Base-by-base conservation (phyloP, 1,139 yeast species). In the Candida smagusa region DNA sequence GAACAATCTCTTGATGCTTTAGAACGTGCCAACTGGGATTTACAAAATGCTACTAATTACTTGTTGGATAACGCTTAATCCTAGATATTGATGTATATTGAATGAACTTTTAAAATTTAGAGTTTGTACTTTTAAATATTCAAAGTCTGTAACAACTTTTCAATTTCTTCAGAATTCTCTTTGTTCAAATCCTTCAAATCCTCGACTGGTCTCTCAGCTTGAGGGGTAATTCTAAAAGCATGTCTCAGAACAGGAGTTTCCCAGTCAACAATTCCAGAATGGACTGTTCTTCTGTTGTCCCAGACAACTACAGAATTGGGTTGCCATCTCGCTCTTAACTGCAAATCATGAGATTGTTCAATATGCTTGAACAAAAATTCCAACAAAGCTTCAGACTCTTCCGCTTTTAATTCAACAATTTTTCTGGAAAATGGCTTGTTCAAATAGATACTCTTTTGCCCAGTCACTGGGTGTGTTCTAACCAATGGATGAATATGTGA, bases 41-140 rank as follows among this genome's bases (percentile, higher is more conserved):
- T 89, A 37, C 90, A 84, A 46, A 83, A 83, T 38, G 96, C 97
- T 19, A 85, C 96, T 7, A 89, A 90, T 58, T 81, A 72, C 53
- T 67, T 90, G 48, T 69, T 89, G 50, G 97, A 89, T 54, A 73
- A 77, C 46, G 84, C 84, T 37, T 73, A 48, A 50, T 28, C 19
- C 19, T 16, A 16, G 19, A 16, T 16, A 16, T 16, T 16, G 19
- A 16, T 16, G 19, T 16, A 16, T 16, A 24, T 11, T 24, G 27
- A 11, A 11, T 24, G 27, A 24, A 24, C 12, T 24, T 24, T 24
- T 24, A 24, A 24, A 24, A 11, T 24, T 24, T 9, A 4, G 27
- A 4, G 12, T 24, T 8, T 27, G 13, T 9, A 23, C 4, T n/a
- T 12, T 27, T 33, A 36, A 21, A 13, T 25, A 11, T 9, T 22